Evolutionary conservation across 495 filamentous ascomycete species (phyloP), one percentile per base, ranked within the genome.

Genomic region (Lindgomyces ingoldianus): DNA sequence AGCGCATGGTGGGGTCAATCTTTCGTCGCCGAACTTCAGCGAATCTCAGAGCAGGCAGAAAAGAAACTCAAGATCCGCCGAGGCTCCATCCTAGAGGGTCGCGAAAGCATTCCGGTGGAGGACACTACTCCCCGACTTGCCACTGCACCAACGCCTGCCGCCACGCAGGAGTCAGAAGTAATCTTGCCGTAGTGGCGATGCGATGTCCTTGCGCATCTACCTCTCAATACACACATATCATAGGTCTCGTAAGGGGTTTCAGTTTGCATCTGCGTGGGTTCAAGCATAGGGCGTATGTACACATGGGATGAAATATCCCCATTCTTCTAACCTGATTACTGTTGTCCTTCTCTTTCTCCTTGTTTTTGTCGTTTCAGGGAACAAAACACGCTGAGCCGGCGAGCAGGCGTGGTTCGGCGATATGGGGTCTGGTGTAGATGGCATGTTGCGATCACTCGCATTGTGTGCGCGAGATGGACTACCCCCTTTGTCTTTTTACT

Each of bases 1-100:
- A 95, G 91, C 76, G 90, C 93, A 11, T 97, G 95, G 86, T 98
- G 93, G 93, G 94, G 93, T n/a, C 83, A 93, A 72, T 91, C 87
- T 55, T 97, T 98, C 67, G 91, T 97, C 46, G 84, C 81, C 22
- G 93, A 97, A 75, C 79, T 98, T 65, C 90, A 79, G 10, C 82
- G 87, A 57, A 87, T 91, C 60, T 87, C 87, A 14, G 79, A 82
- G 59, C 75, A 80, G 55, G 75, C 80, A 4, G 78, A 78, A 50
- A 77, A 76, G 71, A 81, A 80, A 75, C 27, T 73, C 21, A 69
- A 57, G 50, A 42, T 61, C 21, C 45, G 27, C 21, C 58, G 48
- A 6, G 16, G 16, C 11, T 52, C 47, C 26, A 14, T 39, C 6
- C 6, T 39, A 14, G 33, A 39, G 33, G 33, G 33, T 14, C 6